Percentiles rank a stretch among this genome's conserved stretches.
phyloP scores from a whole-genome alignment of 2,329 filamentous ascomycete species.

The Penicillium sp. region DNA sequence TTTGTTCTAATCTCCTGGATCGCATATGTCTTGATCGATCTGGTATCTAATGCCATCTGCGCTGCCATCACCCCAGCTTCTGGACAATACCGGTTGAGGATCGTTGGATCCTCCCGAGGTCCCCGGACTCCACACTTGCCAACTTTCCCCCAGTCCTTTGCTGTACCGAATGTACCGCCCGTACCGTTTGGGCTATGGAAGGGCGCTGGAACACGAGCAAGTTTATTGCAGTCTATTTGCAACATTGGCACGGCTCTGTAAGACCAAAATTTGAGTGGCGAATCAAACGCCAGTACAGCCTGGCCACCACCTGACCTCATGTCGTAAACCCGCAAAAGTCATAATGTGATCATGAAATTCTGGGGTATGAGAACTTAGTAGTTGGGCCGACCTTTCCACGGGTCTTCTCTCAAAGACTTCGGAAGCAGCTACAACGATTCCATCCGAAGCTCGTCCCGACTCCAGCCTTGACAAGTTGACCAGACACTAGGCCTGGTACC shows the following conservation, averaged over 20 bases:
- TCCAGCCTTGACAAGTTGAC: not conserved
- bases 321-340: not conserved
- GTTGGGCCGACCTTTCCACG: not conserved
- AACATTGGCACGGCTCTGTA: not conserved
- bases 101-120: slow-evolving; percentile 15
- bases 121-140: slow-evolving; percentile 22
- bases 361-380: not conserved
- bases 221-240: not conserved
- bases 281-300: not conserved
- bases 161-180: slow-evolving; percentile 1
- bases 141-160: not conserved
- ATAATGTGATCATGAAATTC: not conserved
- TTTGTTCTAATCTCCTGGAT: not conserved
- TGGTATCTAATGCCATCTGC: not conserved
- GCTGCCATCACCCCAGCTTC: not conserved
- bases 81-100: not conserved
- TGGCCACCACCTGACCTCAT: not conserved
- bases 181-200: not conserved
- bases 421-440: not conserved
- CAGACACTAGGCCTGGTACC: not conserved
- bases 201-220: not conserved
- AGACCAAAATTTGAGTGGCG: not conserved
- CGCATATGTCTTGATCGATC: not conserved
- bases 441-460: not conserved
- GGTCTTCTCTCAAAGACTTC: not conserved